These are phyloP conservation scores for Diaporthe sp. DNA, from an alignment of 2,329 filamentous ascomycete genomes.

Conservation along the genomic window DNA sequence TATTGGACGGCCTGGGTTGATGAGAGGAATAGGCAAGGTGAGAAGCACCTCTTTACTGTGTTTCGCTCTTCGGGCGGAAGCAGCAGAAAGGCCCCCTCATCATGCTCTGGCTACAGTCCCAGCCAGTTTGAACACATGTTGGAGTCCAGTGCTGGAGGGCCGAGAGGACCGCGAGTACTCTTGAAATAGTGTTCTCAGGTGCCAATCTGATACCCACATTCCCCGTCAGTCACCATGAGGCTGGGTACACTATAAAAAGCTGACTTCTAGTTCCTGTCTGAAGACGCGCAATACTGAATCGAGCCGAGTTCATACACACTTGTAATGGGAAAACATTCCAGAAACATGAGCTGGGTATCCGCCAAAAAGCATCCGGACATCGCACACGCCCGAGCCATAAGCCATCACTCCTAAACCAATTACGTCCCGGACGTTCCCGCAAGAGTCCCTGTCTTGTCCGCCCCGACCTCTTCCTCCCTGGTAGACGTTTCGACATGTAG, in stretches of 20 bases:
- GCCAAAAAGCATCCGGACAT: not conserved
- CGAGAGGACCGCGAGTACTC: not conserved
- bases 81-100: not conserved
- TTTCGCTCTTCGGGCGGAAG: not conserved
- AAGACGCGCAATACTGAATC: not conserved
- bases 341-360: constrained; percentile 18
- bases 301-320: constrained; percentile 4
- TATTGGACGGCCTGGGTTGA: constrained; percentile 53
- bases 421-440: not conserved
- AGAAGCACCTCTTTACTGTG: not conserved
- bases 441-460: constrained; percentile 39
- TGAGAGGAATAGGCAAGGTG: not conserved
- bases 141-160: not conserved
- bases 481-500: constrained; percentile 3
- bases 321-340: not conserved
- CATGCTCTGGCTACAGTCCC: not conserved
- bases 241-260: not conserved
- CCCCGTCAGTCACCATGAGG: not conserved
- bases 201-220: not conserved
- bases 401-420: not conserved
- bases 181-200: not conserved
- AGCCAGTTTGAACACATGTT: no score
- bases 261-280: constrained; percentile 1
- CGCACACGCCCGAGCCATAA: not conserved
- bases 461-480: constrained; percentile 36